A percentile compares a stretch with the other conserved stretches of the same genome.
Evolutionary conservation across 2,329 filamentous ascomycete genomes (phyloP).

Genomic region (Hyphodiscus sp.): DNA sequence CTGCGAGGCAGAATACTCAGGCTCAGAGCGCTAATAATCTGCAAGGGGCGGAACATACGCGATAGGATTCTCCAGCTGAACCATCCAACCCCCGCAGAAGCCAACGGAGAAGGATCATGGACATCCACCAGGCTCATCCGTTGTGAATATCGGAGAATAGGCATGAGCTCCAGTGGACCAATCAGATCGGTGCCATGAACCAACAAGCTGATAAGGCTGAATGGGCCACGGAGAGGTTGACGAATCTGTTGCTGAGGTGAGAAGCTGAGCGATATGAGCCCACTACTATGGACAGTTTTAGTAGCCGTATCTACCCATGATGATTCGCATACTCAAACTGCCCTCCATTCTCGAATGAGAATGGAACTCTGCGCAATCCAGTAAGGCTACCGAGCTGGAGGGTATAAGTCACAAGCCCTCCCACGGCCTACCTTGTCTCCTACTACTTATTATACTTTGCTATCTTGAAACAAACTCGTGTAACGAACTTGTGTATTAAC

Average conservation of each 20-base stretch:
- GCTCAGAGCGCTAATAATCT: background rate
- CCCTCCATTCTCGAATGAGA: background rate
- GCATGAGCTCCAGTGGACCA: background rate
- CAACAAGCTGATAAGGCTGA: background rate
- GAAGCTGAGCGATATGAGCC: conserved; percentile 4
- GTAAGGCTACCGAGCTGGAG: too few species aligned
- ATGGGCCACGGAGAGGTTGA: background rate
- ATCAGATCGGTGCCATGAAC: background rate
- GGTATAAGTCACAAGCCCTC: background rate
- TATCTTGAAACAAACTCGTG: background rate
- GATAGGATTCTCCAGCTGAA: background rate
- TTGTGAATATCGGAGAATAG: background rate
- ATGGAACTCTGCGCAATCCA: background rate
- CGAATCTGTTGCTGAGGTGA: conserved; percentile 7
- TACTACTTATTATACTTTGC: background rate
- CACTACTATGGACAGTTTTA: background rate
- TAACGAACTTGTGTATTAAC: too few species aligned
- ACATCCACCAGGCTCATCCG: too few species aligned
- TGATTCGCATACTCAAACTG: background rate
- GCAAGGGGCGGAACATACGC: background rate
- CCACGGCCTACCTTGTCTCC: background rate
- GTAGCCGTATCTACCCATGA: background rate
- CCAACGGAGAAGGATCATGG: too few species aligned
- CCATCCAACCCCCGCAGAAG: too few species aligned
- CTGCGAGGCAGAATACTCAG: background rate